Conservation (phyloP, 2,329 filamentous ascomycete species). For the Neurospora sp. region DNA sequence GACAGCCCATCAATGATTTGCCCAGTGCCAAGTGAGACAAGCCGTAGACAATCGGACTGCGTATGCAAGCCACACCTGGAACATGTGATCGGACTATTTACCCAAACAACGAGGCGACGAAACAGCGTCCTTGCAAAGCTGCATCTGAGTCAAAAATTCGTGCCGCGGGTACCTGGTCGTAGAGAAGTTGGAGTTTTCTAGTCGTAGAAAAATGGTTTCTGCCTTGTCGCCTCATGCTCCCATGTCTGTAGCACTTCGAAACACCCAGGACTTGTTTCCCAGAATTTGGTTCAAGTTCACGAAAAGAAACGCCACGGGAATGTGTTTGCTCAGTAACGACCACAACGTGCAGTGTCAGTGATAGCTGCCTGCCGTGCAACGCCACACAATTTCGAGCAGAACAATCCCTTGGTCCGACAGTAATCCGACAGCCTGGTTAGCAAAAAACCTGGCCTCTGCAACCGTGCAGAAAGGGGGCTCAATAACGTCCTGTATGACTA, state of each 20-base stretch:
- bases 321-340: neutral
- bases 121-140: neutral
- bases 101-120: neutral
- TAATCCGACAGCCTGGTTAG: neutral
- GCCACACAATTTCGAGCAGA: neutral
- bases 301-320: neutral
- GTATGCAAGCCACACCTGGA: neutral
- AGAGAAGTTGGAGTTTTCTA: neutral
- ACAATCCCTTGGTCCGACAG: neutral
- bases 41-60: neutral
- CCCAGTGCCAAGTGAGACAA: neutral
- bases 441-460: neutral
- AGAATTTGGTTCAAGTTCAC: neutral
- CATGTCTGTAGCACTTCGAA: neutral
- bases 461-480: neutral
- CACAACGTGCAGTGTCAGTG: neutral
- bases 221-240: neutral
- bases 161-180: neutral
- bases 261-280: neutral
- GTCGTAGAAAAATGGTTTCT: neutral
- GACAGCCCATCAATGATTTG: neutral
- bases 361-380: neutral
- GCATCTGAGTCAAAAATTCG: neutral
- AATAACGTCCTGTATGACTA: neutral
- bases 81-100: neutral